Conservation (phyloP, 2,329 filamentous ascomycete genomes). For the Pseudogymnoascus sp. region DNA sequence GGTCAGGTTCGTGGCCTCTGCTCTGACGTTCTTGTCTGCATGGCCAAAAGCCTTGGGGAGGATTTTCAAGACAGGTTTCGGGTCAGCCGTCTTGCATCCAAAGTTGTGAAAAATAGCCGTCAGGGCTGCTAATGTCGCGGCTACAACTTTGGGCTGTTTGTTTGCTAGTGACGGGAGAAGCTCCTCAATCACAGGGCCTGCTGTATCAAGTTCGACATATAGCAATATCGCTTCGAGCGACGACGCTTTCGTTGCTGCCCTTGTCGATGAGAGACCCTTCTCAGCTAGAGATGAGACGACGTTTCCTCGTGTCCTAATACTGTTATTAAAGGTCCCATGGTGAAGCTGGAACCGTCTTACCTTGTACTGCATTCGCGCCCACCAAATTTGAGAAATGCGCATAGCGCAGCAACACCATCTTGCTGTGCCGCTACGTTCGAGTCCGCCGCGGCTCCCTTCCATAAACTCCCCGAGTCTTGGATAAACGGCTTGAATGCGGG, state of each 20-base stretch:
- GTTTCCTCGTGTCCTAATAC: slow-evolving; percentile 58
- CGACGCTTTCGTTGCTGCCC: slow-evolving; percentile 81
- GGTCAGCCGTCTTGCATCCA: slow-evolving; percentile 88
- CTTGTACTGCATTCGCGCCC: slow-evolving; percentile 71
- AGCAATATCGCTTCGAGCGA: slow-evolving; percentile 80
- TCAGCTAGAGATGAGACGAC: slow-evolving; percentile 78
- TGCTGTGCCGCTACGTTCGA: slow-evolving; percentile 96
- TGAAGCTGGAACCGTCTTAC: slow-evolving; percentile 31
- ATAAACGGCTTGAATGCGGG: slow-evolving; percentile 82
- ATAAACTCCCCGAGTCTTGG: slow-evolving; percentile 66
- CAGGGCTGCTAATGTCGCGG: slow-evolving; percentile 66
- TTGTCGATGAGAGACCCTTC: slow-evolving; percentile 81
- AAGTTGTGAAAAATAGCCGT: slow-evolving; percentile 87
- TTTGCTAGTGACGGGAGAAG: slow-evolving; percentile 74
- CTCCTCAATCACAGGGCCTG: slow-evolving; percentile 83
- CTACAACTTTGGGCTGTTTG: slow-evolving; percentile 86
- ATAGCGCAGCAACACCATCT: slow-evolving; percentile 81
- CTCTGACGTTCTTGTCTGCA: slow-evolving; percentile 95
- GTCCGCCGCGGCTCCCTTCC: slow-evolving; percentile 88
- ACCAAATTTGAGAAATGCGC: slow-evolving; percentile 86
- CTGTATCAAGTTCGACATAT: slow-evolving; percentile 81
- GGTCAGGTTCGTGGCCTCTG: slow-evolving; percentile 82
- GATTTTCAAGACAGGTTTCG: slow-evolving; percentile 81
- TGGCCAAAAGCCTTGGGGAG: slow-evolving; percentile 90
- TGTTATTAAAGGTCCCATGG: slow-evolving; percentile 12